Evolutionary conservation across 2,329 filamentous ascomycete genomes (phyloP), one percentile per base, ranked within the genome.

Genomic region (Talaromyces rugulosus): DNA sequence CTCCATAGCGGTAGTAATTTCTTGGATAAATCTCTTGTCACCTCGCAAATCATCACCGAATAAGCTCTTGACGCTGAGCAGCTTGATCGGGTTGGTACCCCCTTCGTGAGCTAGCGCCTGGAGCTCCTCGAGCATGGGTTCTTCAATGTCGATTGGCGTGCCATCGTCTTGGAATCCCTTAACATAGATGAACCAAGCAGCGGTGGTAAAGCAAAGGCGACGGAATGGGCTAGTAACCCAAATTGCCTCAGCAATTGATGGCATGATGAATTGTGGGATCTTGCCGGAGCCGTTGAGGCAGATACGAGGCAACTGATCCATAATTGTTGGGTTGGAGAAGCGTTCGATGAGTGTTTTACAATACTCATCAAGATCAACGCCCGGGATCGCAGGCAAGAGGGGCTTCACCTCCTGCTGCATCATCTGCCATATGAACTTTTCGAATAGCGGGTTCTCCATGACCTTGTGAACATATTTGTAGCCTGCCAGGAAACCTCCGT

Each of bases 381-480:
- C 82, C 0, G 76, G 74, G 42, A 84, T 84, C 7, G 75, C 76
- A 27, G 82, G 82, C 40, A 84, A 72, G 16, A 82, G 73, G 0
- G 82, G 82, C 74, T 83, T 83, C 61, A 83, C 81, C 71, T 84
- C 82, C 44, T 81, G 67, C 64, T 83, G 80, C 82, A 83, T 83
- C 81, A 83, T 83, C 71, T 83, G 78, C 77, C 76, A 81, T 52
- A 84, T 71, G 64, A 81, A 81, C 65, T 78, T 75, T 74, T 72
- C 69, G 74, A 79, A 82, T 12, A 78, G 53, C 0, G 80, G 78
- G 74, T 83, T 67, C 70, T 77, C 74, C 75, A 84, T 81, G 53
- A 82, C 82, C 69, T 84, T 81, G 71, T 84, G 81, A 52, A 84
- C 81, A 70, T 83, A 83, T 67, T 78, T 73, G 74, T 83, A 83